Base-by-base conservation (phyloP, 2,329 filamentous ascomycete genomes). In the Fusarium duplospermum region DNA sequence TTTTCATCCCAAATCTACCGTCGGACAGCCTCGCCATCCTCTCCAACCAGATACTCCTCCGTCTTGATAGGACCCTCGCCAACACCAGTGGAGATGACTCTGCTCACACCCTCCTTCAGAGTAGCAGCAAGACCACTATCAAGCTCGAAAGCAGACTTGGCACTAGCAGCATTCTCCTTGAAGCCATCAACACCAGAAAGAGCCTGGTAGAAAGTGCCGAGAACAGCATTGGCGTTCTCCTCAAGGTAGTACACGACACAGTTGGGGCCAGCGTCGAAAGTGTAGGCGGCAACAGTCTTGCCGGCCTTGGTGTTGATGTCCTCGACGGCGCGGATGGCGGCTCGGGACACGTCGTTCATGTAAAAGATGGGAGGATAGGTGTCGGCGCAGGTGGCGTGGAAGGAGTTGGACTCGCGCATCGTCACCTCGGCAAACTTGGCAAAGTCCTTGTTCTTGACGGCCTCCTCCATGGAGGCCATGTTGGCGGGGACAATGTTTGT, bases 331-430 rank as follows among this genome's bases (percentile, higher is more conserved):
- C 94, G 89, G 69, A 99, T 94, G 7, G 96, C 95, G 1, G 96
- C 94, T 40, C 93, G 88, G 22, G 93, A 96, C 18, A 96, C 92
- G 81, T 99, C 96, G 84, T 98, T 99, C 88, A 99, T 92, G 87
- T 99, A 99, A 85, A 98, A 98, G 81, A 99, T 99, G 20, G 97
- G 96, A 52, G 97, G 96, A 85, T 94, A 95, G 2, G 96, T 98
- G 82, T 99, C 96, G 77, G 97, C 87, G 82, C 96, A 98, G 66
- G 93, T 94, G 40, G 96, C 94, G 83, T 99, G 96, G 91, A 99
- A 99, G 69, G 92, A 94, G 86, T 99, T 99, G 81, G 93, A 97
- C 82, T 99, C 96, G 82, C 92, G 93, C 95, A 98, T 99, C 18
- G 96, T 98, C 71, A 98, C 89, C 81, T 94, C 91, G 27, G 93